Percentiles rank a stretch among this genome's conserved stretches.
These are phyloP conservation scores for Rhododendron williamsianum DNA, from an alignment of 148 eudicot genomes.

Conservation along the genomic window DNA sequence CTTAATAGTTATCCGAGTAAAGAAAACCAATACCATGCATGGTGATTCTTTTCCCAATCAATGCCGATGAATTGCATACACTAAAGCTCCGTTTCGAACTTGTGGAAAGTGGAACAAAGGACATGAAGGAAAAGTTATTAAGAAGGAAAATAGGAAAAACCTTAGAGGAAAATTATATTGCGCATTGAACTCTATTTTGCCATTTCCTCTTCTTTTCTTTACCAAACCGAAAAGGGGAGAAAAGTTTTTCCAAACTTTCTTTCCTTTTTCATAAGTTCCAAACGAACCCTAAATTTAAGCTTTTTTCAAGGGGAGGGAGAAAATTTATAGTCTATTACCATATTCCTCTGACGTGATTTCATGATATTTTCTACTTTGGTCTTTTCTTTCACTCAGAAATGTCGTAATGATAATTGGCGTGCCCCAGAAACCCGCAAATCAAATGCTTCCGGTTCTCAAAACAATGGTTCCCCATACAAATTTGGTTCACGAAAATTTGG, in stretches of 20 bases:
- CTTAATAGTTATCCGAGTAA: not conserved
- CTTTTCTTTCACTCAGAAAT: not conserved
- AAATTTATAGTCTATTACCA: not conserved
- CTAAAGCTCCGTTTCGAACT: no score
- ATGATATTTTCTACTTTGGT: not conserved
- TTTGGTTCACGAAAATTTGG: constrained; percentile 7
- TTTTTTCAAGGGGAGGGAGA: not conserved
- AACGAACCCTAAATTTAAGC: not conserved
- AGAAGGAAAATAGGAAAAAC: no score
- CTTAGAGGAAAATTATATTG: no score
- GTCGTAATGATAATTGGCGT: constrained; percentile 16
- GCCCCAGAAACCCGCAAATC: constrained; percentile 1
- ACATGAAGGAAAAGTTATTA: no score
- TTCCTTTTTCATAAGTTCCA: no score
- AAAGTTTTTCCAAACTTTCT: no score
- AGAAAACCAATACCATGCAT: no score
- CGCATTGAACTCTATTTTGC: no score
- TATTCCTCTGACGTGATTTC: not conserved
- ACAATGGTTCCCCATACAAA: not conserved
- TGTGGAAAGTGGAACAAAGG: no score
- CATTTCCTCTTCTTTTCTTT: no score
- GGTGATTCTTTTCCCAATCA: not conserved
- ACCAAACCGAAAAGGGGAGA: no score
- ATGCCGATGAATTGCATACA: not conserved
- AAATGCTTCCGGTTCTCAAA: not conserved